Evolutionary conservation across 2,329 filamentous ascomycete species (phyloP).

Genomic region (Neofusicoccum cordaticola): DNA sequence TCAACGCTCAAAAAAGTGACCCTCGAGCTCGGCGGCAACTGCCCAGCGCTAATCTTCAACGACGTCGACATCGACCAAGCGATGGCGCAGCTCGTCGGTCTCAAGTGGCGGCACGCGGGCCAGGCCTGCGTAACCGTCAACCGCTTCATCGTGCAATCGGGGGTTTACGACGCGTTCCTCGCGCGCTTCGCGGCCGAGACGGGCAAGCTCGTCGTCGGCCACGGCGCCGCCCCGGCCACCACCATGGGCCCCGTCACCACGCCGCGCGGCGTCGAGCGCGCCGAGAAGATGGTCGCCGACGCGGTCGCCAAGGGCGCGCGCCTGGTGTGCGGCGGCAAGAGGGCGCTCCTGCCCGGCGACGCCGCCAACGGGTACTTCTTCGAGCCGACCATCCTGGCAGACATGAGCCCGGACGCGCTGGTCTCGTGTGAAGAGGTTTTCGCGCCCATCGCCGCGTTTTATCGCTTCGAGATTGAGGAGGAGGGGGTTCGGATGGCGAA

Average conservation of each 20-base stretch:
- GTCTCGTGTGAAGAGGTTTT: slow-evolving; percentile 62
- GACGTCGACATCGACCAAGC: slow-evolving; percentile 61
- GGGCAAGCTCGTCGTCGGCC: slow-evolving; percentile 55
- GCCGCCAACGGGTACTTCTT: slow-evolving; percentile 61
- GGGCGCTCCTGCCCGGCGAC: slow-evolving; percentile 33
- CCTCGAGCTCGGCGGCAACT: slow-evolving; percentile 63
- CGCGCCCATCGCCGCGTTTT: slow-evolving; percentile 62
- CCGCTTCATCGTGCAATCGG: slow-evolving; percentile 62
- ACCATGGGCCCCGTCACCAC: slow-evolving; percentile 63
- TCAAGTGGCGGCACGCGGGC: slow-evolving; percentile 60
- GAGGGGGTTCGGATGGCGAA: slow-evolving; percentile 61
- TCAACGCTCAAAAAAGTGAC: slow-evolving; percentile 64
- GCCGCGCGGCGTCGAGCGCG: slow-evolving; percentile 55
- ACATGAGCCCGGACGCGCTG: slow-evolving; percentile 58
- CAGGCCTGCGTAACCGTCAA: slow-evolving; percentile 66
- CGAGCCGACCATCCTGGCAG: slow-evolving; percentile 63
- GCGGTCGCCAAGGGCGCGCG: slow-evolving; percentile 62
- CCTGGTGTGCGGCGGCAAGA: slow-evolving; percentile 59
- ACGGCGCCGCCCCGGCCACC: slow-evolving; percentile 56
- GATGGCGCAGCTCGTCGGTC: slow-evolving; percentile 42
- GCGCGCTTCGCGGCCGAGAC: slow-evolving; percentile 53
- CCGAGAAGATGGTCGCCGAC: slow-evolving; percentile 59
- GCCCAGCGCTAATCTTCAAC: slow-evolving; percentile 63
- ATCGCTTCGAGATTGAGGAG: slow-evolving; percentile 64
- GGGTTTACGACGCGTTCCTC: slow-evolving; percentile 61